phyloP scores from a whole-genome alignment of 768 basidiomycete species.

The Suillus weaverae region DNA sequence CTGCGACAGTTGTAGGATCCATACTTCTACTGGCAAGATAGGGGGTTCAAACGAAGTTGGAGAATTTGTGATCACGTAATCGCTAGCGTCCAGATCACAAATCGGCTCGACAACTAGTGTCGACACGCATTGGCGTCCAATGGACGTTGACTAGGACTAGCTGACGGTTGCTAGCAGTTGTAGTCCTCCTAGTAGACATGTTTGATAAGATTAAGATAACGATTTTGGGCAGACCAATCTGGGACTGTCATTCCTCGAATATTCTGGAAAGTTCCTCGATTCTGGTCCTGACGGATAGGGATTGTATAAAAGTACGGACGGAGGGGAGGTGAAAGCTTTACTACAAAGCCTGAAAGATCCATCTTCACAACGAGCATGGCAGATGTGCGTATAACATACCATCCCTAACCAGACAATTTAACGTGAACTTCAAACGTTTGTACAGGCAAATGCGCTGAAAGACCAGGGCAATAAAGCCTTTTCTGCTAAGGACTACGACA shows the following conservation, averaged over 20 bases:
- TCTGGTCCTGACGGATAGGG: conserved; percentile 5
- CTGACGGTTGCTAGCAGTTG: too few relatives aligned
- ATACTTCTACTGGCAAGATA: too few relatives aligned
- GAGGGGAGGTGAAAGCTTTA: neutral
- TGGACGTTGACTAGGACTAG: too few relatives aligned
- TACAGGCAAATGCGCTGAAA: conserved; percentile 66
- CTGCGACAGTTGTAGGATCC: too few relatives aligned
- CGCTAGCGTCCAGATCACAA: neutral
- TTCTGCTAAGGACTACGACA: conserved; percentile 87
- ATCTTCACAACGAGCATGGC: conserved; percentile 26
- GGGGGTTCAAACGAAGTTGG: too few relatives aligned
- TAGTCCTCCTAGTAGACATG: too few relatives aligned
- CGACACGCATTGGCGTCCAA: too few relatives aligned
- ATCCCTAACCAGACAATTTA: conserved; percentile 20
- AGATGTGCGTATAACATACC: conserved; percentile 31
- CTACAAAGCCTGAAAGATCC: neutral
- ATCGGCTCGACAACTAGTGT: too few relatives aligned
- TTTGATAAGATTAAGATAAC: conserved; percentile 5
- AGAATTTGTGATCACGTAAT: neutral
- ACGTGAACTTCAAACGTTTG: neutral
- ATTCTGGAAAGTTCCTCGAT: conserved; percentile 33
- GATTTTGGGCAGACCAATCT: neutral
- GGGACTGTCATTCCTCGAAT: conserved; percentile 15
- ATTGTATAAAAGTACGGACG: conserved; percentile 20
- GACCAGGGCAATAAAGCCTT: conserved; percentile 96